Percentiles rank a stretch among this genome's conserved stretches.
Conservation (phyloP, 1,284 basidiomycete genomes). For the Moesziomyces sp. region DNA sequence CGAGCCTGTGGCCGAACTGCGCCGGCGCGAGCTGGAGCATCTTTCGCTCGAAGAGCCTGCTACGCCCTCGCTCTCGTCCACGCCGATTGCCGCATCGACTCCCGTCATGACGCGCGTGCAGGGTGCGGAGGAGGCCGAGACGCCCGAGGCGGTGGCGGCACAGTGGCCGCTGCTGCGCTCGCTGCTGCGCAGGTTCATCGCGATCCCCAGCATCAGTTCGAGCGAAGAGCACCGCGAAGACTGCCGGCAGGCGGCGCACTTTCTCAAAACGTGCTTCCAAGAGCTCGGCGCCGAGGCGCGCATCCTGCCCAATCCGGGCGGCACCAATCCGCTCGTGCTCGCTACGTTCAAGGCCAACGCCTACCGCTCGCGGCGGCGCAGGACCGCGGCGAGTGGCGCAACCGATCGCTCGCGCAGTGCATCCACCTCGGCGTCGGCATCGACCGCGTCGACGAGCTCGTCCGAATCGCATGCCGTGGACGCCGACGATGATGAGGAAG, state of each 20-base stretch:
- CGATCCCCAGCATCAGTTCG: constrained; percentile 85
- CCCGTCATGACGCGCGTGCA: neutral
- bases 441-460: too few species aligned
- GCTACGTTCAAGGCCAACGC: constrained; percentile 57
- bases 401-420: constrained; percentile 16
- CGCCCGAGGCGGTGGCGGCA: constrained; percentile 5
- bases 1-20: constrained; percentile 1
- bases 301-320: constrained; percentile 44
- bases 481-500: constrained; percentile 9
- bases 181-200: constrained; percentile 85
- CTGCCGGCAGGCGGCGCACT: constrained; percentile 64
- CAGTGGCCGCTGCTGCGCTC: constrained; percentile 70
- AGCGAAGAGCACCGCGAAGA: constrained; percentile 79
- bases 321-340: constrained; percentile 60
- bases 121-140: constrained; percentile 4
- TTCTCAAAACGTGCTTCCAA: constrained; percentile 54
- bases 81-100: constrained; percentile 1
- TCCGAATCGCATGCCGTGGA: too few species aligned
- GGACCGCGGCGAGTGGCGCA: constrained; percentile 10
- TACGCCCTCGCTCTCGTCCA: constrained; percentile 8
- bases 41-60: constrained; percentile 12
- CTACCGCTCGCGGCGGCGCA: constrained; percentile 17
- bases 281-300: constrained; percentile 60
- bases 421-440: constrained; percentile 5
- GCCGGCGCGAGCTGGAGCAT: constrained; percentile 21